A percentile compares a stretch with the other conserved stretches of the same genome.
Conservation (phyloP, 1,139 yeast genomes). For the Suzukiozyma palmioleophila region DNA sequence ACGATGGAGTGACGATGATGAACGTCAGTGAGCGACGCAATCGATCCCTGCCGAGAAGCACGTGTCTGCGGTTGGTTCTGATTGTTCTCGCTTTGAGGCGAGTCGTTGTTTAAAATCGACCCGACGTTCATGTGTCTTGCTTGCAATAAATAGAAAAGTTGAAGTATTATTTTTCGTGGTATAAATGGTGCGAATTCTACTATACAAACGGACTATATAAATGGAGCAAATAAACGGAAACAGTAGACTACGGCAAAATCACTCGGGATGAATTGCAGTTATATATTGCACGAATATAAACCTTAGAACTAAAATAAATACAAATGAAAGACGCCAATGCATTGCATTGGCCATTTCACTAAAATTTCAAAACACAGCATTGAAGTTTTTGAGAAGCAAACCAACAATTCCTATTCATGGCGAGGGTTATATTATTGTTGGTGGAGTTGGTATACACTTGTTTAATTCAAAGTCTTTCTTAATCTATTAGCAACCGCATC, state of each 20-base stretch:
- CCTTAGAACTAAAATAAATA: neutral
- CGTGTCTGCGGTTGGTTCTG: constrained; percentile 5
- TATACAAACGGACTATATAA: too few species aligned
- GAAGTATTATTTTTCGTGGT: too few species aligned
- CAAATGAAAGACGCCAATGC: neutral
- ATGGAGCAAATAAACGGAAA: too few species aligned
- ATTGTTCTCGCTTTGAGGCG: constrained; percentile 30
- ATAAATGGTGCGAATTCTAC: too few species aligned
- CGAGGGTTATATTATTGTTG: too few species aligned
- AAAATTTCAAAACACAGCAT: neutral
- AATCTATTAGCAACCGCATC: constrained; percentile 60
- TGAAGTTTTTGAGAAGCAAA: neutral
- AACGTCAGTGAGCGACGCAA: neutral
- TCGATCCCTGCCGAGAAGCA: constrained; percentile 4
- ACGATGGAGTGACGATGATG: constrained; percentile 28
- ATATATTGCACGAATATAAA: too few species aligned
- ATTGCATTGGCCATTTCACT: neutral
- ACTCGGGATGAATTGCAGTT: too few species aligned
- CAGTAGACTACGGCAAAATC: too few species aligned
- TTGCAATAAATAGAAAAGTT: too few species aligned
- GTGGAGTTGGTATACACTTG: too few species aligned
- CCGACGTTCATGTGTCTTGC: constrained; percentile 38
- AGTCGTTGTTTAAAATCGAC: constrained; percentile 41
- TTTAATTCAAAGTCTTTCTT: constrained; percentile 21
- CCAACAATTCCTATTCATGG: too few species aligned